A percentile compares a stretch with the other conserved stretches of the same genome.
These are phyloP conservation scores for Letharia lupina DNA, from an alignment of 495 filamentous ascomycete species.

Conservation along the genomic window DNA sequence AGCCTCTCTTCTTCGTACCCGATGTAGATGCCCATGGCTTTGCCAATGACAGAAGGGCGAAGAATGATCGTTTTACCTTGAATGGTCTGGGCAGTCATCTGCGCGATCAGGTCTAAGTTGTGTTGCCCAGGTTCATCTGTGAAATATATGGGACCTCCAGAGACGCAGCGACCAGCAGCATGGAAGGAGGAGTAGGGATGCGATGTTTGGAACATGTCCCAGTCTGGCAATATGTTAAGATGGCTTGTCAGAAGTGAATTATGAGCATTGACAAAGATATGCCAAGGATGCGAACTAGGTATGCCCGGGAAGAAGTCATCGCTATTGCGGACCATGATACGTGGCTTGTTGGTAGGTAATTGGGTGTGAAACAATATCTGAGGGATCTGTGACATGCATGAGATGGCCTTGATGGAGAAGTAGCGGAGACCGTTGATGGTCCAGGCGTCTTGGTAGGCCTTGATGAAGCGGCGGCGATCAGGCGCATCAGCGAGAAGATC, in stretches of 20 bases:
- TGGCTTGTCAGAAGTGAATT: constrained; percentile 74
- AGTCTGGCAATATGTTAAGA: constrained; percentile 74
- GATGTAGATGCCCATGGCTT: constrained; percentile 61
- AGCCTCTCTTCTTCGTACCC: constrained; percentile 62
- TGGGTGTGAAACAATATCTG: constrained; percentile 78
- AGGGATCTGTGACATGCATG: constrained; percentile 85
- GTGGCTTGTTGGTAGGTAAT: constrained; percentile 60
- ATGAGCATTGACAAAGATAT: constrained; percentile 88
- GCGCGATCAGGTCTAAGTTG: constrained; percentile 58
- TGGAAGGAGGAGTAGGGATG: constrained; percentile 75
- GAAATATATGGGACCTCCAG: constrained; percentile 86
- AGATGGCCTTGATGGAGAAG: constrained; percentile 70
- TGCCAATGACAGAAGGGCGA: constrained; percentile 62
- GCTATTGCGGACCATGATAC: constrained; percentile 70
- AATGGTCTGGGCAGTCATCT: constrained; percentile 65
- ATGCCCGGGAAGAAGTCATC: constrained; percentile 90
- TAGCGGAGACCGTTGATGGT: constrained; percentile 62
- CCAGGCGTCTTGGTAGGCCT: constrained; percentile 82
- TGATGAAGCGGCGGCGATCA: constrained; percentile 58
- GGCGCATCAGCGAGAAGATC: constrained; percentile 62
- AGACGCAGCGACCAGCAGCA: constrained; percentile 80
- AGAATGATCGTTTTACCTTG: constrained; percentile 66
- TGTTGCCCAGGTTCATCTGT: constrained; percentile 83
- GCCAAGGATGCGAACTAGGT: constrained; percentile 75
- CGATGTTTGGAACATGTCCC: constrained; percentile 97